Conservation (phyloP, 257 asterid species). For the Nicotiana obtusifolia region DNA sequence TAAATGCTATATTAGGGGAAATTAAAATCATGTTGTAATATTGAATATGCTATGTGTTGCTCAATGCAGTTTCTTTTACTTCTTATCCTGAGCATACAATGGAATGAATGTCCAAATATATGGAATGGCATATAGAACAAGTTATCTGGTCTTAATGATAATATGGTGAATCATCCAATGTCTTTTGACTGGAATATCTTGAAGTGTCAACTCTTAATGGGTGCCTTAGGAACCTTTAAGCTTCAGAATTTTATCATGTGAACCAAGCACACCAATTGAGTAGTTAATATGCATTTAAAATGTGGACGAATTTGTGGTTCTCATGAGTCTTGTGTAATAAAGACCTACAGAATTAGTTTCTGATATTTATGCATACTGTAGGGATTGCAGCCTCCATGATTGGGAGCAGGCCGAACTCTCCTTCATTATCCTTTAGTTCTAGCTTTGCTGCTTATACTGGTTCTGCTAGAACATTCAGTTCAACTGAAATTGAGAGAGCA, state of each 20-base stretch:
- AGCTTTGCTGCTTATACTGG: conserved; percentile 78
- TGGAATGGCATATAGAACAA: background rate
- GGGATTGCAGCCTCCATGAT: conserved; percentile 44
- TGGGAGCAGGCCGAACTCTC: conserved; percentile 64
- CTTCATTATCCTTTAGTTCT: conserved; percentile 65
- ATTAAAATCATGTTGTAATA: background rate
- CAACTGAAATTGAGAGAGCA: conserved; percentile 66
- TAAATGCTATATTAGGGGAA: background rate
- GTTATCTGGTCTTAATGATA: conserved; percentile 2
- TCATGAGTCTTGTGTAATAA: background rate
- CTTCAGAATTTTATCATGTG: background rate
- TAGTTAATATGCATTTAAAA: conserved; percentile 7
- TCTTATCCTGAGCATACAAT: background rate
- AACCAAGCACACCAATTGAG: background rate
- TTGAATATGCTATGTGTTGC: background rate
- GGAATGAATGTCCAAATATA: background rate
- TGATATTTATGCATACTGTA: conserved; percentile 15
- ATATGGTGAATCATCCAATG: background rate
- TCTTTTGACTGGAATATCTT: background rate
- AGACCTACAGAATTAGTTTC: background rate
- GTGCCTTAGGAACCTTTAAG: conserved; percentile 3
- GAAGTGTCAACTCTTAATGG: background rate
- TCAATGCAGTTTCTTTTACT: background rate
- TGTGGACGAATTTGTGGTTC: background rate
- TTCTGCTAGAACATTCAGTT: conserved; percentile 66